phyloP scores from a whole-genome alignment of 768 basidiomycete genomes.

The Mycena latifolia region DNA sequence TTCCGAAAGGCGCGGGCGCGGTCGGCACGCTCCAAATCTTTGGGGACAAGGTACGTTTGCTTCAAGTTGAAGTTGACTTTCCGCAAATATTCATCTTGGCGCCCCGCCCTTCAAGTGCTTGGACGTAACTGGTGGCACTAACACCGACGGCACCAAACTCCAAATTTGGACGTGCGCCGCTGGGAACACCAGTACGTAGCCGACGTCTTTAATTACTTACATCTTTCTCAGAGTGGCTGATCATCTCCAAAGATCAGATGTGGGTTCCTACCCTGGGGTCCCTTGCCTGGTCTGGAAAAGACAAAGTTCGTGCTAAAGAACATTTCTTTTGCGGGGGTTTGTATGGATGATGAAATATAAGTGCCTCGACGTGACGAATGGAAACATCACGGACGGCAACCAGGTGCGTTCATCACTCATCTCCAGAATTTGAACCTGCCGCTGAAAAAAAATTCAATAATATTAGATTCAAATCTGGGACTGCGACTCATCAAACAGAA shows the following conservation, averaged over 20 bases:
- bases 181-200: constrained; percentile 3
- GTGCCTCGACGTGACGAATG: constrained; percentile 16
- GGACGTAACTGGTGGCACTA: background rate
- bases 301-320: constrained; percentile 10
- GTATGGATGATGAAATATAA: background rate
- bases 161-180: constrained; percentile 19
- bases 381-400: constrained; percentile 18
- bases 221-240: background rate
- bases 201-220: background rate
- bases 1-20: background rate
- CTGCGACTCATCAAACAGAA: constrained; percentile 3
- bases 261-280: background rate
- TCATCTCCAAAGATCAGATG: constrained; percentile 10
- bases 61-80: background rate
- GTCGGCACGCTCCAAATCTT: constrained; percentile 14
- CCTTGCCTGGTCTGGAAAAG: constrained; percentile 10
- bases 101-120: constrained; percentile 11
- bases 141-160: constrained; percentile 1
- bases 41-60: constrained; percentile 5
- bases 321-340: too few relatives aligned
- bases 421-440: background rate
- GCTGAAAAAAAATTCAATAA: background rate
- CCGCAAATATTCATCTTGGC: background rate
- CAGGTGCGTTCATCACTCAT: constrained; percentile 5
- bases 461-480: constrained; percentile 21